Evolutionary conservation across 805 yeast species (phyloP).

Genomic region (Groenewaldozyma salmanticensis): DNA sequence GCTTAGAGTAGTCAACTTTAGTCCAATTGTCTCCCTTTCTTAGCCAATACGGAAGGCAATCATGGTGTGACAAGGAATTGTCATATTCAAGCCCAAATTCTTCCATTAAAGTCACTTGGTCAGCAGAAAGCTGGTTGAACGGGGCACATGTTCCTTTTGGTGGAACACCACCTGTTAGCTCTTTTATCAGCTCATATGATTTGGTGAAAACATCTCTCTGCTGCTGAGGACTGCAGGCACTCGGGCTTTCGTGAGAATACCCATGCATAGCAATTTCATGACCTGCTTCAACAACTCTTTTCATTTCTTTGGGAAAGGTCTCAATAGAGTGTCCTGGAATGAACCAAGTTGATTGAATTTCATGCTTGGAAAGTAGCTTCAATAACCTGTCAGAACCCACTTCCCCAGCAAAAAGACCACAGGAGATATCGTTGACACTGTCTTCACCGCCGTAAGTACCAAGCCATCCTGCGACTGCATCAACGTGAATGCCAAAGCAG

Average conservation of each 20-base stretch:
- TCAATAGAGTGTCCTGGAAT: slow-evolving; percentile 33
- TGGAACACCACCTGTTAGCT: slow-evolving; percentile 27
- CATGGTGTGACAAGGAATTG: slow-evolving; percentile 31
- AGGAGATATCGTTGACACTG: slow-evolving; percentile 29
- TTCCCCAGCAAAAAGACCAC: slow-evolving; percentile 31
- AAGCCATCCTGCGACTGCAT: slow-evolving; percentile 32
- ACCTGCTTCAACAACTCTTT: slow-evolving; percentile 28
- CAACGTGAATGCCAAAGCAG: slow-evolving; percentile 30
- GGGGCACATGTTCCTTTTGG: slow-evolving; percentile 32
- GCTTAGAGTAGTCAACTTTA: slow-evolving; percentile 28
- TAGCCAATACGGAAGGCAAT: slow-evolving; percentile 31
- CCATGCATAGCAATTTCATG: slow-evolving; percentile 33
- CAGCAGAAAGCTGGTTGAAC: slow-evolving; percentile 32
- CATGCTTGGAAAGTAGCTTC: slow-evolving; percentile 27
- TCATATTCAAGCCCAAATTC: slow-evolving; percentile 32
- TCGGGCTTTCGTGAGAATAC: slow-evolving; percentile 31
- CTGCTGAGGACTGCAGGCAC: slow-evolving; percentile 29
- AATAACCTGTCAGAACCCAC: slow-evolving; percentile 30
- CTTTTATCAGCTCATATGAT: slow-evolving; percentile 26
- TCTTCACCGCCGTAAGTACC: slow-evolving; percentile 33
- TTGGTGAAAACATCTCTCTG: slow-evolving; percentile 29
- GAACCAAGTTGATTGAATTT: slow-evolving; percentile 32
- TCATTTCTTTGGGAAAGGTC: slow-evolving; percentile 31
- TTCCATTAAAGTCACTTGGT: slow-evolving; percentile 27
- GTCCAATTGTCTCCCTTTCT: slow-evolving; percentile 31